These are phyloP conservation scores for Entomortierella parvispora DNA, from an alignment of 192 early-diverging fungal genomes.

Conservation along the genomic window DNA sequence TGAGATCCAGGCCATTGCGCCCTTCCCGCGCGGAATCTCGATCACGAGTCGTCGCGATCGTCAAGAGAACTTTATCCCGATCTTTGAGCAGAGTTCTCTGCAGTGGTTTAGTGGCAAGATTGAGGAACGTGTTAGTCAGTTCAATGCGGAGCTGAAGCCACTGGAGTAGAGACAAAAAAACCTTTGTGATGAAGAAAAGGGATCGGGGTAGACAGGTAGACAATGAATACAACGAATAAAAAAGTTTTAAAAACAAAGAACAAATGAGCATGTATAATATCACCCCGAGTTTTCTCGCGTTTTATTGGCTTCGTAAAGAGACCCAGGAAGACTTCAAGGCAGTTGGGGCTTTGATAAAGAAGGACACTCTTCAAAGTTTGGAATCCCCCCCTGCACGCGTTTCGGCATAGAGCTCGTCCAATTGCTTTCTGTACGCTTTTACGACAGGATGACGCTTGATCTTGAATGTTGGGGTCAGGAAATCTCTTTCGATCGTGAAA, in stretches of 20 bases:
- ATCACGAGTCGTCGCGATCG: slow-evolving; percentile 68
- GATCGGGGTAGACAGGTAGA: not conserved
- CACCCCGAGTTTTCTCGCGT: not conserved
- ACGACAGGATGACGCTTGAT: slow-evolving; percentile 73
- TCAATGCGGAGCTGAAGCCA: slow-evolving; percentile 55
- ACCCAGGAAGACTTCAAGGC: no score
- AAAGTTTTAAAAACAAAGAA: not conserved
- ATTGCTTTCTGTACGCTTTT: slow-evolving; percentile 12
- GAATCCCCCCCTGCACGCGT: not conserved
- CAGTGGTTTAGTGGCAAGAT: slow-evolving; percentile 78
- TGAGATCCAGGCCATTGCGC: slow-evolving; percentile 75
- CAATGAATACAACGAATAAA: not conserved
- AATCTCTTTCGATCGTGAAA: slow-evolving; percentile 72
- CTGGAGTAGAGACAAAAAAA: slow-evolving; percentile 23
- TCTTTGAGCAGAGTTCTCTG: slow-evolving; percentile 70
- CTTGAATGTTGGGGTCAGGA: slow-evolving; percentile 89
- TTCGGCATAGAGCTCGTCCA: slow-evolving; percentile 8
- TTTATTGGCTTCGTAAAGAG: no score
- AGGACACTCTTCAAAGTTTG: slow-evolving; percentile 3
- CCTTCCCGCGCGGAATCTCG: slow-evolving; percentile 77
- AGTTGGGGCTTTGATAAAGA: no score
- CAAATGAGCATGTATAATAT: not conserved
- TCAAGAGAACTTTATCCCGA: slow-evolving; percentile 76
- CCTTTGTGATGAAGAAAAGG: not conserved
- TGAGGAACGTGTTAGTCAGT: slow-evolving; percentile 70